A percentile compares a stretch with the other conserved stretches of the same genome.
These are phyloP conservation scores for Omphalotus olearius DNA, from an alignment of 1,284 basidiomycete genomes.

Conservation along the genomic window DNA sequence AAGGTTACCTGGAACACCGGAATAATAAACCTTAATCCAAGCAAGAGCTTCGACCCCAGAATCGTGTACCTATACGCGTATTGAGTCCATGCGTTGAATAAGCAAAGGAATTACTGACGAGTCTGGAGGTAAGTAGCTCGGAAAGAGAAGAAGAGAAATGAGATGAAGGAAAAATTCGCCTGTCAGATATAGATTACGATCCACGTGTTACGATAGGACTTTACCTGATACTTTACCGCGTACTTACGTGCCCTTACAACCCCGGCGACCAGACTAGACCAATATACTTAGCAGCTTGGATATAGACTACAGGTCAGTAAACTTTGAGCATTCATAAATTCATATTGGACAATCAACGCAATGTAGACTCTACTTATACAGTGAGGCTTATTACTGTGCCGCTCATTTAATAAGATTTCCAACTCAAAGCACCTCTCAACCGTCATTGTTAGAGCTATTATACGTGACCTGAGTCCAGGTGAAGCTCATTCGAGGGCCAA, in stretches of 20 bases:
- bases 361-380: too few species aligned
- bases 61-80: not conserved
- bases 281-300: too few species aligned
- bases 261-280: too few species aligned
- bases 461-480: not conserved
- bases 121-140: too few species aligned
- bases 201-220: too few species aligned
- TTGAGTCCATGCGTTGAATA: not conserved
- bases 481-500: conserved; percentile 4
- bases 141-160: too few species aligned
- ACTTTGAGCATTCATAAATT: not conserved
- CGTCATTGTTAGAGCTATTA: not conserved
- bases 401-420: not conserved
- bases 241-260: too few species aligned
- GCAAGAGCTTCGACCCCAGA: not conserved
- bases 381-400: too few species aligned
- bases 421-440: not conserved
- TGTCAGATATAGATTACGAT: not conserved
- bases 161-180: not conserved
- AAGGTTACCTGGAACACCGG: conserved; percentile 4
- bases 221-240: not conserved
- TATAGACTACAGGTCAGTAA: too few species aligned
- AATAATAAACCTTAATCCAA: not conserved
- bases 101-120: not conserved
- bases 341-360: not conserved